Percentiles rank a stretch among this genome's conserved stretches.
phyloP scores from a whole-genome alignment of 129 eudicot genomes.

The Apium graveolens region DNA sequence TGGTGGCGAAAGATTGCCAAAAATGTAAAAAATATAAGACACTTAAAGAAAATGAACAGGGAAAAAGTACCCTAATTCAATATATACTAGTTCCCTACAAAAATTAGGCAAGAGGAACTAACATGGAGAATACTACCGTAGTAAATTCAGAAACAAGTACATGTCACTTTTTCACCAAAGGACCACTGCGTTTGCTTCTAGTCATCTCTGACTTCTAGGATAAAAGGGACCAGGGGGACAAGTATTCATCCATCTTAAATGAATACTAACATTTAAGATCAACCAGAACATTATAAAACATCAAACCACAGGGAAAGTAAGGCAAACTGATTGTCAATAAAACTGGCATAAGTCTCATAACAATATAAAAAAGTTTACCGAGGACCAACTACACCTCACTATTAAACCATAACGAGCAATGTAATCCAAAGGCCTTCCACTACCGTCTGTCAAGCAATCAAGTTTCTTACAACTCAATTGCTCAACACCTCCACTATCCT shows the following conservation, averaged over 20 bases:
- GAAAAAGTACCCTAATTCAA: no score
- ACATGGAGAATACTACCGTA: no score
- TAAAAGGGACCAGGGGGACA: no score
- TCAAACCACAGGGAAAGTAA: neutral
- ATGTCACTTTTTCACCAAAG: no score
- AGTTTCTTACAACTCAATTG: slow-evolving; percentile 1
- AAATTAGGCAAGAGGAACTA: no score
- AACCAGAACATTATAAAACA: neutral
- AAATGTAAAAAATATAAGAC: neutral
- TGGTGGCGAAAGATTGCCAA: neutral
- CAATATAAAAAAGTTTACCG: slow-evolving; percentile 11
- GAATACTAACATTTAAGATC: no score
- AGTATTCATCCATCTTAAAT: no score
- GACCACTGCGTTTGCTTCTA: no score
- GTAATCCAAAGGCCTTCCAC: neutral
- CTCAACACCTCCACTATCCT: slow-evolving; percentile 20
- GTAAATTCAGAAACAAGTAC: no score
- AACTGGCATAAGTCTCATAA: neutral
- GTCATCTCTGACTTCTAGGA: no score
- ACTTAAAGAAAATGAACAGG: neutral
- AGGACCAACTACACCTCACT: slow-evolving; percentile 3
- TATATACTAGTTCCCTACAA: no score
- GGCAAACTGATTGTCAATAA: neutral
- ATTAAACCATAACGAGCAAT: neutral
- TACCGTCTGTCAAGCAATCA: slow-evolving; percentile 15